A percentile compares a stretch with the other conserved stretches of the same genome.
Evolutionary conservation across 75 land plant species (phyloP).

Genomic region (Gnetum montanum): DNA sequence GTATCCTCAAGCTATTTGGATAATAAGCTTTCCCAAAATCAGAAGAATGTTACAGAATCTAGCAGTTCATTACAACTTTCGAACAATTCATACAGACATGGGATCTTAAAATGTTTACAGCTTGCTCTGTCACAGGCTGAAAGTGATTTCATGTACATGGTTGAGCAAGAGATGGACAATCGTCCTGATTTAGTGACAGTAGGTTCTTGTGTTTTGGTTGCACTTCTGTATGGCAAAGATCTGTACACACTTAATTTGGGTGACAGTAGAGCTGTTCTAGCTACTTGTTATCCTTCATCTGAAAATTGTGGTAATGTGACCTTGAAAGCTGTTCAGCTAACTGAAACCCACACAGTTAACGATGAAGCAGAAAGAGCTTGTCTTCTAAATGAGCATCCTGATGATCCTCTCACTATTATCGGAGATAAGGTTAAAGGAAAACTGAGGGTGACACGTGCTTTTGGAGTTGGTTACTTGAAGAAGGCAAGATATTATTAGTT

Average conservation of each 20-base stretch:
- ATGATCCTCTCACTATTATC: slow-evolving; percentile 41
- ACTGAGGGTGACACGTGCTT: slow-evolving; percentile 73
- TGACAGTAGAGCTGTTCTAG: slow-evolving; percentile 74
- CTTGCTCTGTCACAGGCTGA: slow-evolving; percentile 54
- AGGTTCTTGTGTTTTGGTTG: slow-evolving; percentile 71
- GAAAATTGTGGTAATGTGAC: not conserved
- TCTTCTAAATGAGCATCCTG: slow-evolving; percentile 57
- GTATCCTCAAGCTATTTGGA: not conserved
- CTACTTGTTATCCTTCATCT: slow-evolving; percentile 16
- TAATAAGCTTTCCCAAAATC: not conserved
- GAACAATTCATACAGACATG: slow-evolving; percentile 17
- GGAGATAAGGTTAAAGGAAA: slow-evolving; percentile 70
- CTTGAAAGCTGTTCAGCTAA: slow-evolving; percentile 47
- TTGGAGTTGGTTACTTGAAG: slow-evolving; percentile 88
- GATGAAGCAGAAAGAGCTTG: slow-evolving; percentile 39
- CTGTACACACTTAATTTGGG: slow-evolving; percentile 61
- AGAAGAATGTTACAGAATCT: not conserved
- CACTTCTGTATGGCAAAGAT: slow-evolving; percentile 52
- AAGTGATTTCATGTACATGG: slow-evolving; percentile 57
- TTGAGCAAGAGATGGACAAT: slow-evolving; percentile 75
- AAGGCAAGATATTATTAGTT: slow-evolving; percentile 31
- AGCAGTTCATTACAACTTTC: slow-evolving; percentile 3
- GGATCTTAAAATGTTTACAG: slow-evolving; percentile 41
- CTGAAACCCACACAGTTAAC: slow-evolving; percentile 64
- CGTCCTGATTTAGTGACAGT: slow-evolving; percentile 73